Conservation (phyloP, 345 rosid species). For the Salix exigua region DNA sequence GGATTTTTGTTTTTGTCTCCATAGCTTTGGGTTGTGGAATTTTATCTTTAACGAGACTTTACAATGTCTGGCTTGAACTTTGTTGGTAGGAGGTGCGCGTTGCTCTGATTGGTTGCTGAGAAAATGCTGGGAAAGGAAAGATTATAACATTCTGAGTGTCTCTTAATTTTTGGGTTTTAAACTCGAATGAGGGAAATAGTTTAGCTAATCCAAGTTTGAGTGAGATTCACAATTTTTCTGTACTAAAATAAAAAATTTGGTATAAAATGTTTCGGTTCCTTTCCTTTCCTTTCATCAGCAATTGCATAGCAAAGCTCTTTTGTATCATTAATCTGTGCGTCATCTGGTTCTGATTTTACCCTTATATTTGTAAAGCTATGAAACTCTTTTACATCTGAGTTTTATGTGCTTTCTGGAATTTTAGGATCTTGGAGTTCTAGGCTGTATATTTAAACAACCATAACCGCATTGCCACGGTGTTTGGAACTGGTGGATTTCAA, state of each 20-base stretch:
- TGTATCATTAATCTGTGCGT: no score
- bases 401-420: not conserved
- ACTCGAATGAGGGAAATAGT: not conserved
- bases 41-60: constrained; percentile 4
- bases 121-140: constrained; percentile 7
- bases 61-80: not conserved
- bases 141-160: not conserved
- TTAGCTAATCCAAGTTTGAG: not conserved
- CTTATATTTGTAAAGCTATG: no score
- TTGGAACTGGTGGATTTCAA: constrained; percentile 8
- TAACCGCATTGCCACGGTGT: not conserved
- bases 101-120: constrained; percentile 17
- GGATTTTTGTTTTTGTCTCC: not conserved
- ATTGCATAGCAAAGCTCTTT: no score
- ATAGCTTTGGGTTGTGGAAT: not conserved
- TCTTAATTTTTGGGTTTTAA: constrained; percentile 1
- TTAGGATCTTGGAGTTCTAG: not conserved
- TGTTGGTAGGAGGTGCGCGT: not conserved
- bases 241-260: no score
- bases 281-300: no score
- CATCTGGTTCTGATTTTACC: not conserved
- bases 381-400: no score
- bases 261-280: no score
- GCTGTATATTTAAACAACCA: not conserved
- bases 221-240: not conserved